Percentiles rank a stretch among this genome's conserved stretches.
phyloP scores from a whole-genome alignment of 805 yeast genomes.

The Teunomyces gatunensis region DNA sequence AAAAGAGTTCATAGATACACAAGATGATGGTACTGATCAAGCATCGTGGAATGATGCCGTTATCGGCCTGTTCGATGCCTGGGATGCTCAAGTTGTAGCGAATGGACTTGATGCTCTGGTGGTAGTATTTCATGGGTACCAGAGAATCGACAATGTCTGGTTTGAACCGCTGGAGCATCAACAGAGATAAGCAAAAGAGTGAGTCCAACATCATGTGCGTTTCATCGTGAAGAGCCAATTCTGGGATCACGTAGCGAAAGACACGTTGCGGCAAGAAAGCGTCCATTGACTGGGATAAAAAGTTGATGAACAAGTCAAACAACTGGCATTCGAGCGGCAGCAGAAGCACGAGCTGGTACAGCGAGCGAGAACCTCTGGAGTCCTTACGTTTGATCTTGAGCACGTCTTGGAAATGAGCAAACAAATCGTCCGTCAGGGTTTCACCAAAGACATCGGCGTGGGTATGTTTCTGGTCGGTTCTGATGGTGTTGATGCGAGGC shows the following conservation, averaged over 20 bases:
- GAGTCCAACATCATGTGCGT: conserved; percentile 36
- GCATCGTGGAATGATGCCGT: conserved; percentile 33
- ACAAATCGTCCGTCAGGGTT: conserved; percentile 22
- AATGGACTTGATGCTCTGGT: conserved; percentile 31
- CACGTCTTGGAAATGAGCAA: conserved; percentile 19
- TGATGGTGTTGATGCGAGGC: conserved; percentile 37
- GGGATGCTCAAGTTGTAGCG: conserved; percentile 28
- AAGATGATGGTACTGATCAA: conserved; percentile 35
- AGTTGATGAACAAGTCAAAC: conserved; percentile 32
- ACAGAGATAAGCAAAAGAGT: conserved; percentile 37
- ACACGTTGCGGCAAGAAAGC: conserved; percentile 28
- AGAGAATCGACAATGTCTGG: conserved; percentile 28
- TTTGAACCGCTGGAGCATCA: conserved; percentile 28
- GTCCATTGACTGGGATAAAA: conserved; percentile 29
- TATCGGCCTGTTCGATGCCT: conserved; percentile 20
- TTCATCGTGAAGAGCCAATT: conserved; percentile 37
- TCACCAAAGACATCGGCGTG: conserved; percentile 16
- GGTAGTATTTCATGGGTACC: conserved; percentile 37
- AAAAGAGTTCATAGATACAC: conserved; percentile 39
- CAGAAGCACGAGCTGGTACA: conserved; percentile 12
- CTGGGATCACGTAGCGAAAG: conserved; percentile 31
- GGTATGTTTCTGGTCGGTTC: not conserved
- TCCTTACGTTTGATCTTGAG: conserved; percentile 15
- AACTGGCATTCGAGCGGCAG: conserved; percentile 27
- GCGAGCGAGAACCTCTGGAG: conserved; percentile 1